Conservation (phyloP, 306 rosid species). For the cucumber (Cucumis sativus) region Cucumber_9930_V3 NC_026661.2:3926001-3926500, state of each 20-base stretch:
- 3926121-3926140: conserved; percentile 34
- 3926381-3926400: conserved; percentile 91
- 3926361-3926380: conserved; percentile 70
- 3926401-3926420: conserved; percentile 56
- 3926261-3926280: neutral
- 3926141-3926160: conserved; percentile 33
- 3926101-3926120: no score
- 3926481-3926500: conserved; percentile 57
- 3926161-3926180: conserved; percentile 47
- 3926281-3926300: no score
- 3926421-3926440: conserved; percentile 92
- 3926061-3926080: no score
- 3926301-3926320: no score
- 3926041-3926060: no score
- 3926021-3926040: no score
- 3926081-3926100: no score
- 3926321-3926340: no score
- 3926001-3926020: no score
- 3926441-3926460: conserved; percentile 86
- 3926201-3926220: conserved; percentile 35
- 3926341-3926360: no score
- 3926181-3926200: conserved; percentile 53
- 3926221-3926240: conserved; percentile 53
- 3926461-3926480: conserved; percentile 73
- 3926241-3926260: conserved; percentile 64